Evolutionary conservation across 2,329 filamentous ascomycete genomes (phyloP).

Genomic region (Epichloe coenophiala): DNA sequence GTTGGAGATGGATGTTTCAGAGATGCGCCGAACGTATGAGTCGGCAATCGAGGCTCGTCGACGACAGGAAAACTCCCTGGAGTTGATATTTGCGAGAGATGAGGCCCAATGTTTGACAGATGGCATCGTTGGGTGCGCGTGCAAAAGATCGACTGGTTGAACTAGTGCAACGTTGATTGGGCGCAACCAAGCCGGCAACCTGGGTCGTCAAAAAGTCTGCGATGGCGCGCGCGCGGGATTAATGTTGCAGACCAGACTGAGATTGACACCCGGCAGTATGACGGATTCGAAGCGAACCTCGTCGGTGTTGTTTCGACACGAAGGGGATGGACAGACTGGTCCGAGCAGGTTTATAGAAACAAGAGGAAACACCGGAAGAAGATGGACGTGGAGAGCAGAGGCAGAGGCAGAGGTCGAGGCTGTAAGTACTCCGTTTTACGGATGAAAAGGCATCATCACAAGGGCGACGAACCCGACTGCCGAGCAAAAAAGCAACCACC

Average conservation of each 20-base stretch:
- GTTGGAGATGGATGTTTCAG: neutral
- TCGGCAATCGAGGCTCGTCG: neutral
- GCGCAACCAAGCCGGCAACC: too few relatives aligned
- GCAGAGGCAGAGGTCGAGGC: neutral
- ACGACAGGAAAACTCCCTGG: neutral
- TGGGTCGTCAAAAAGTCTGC: too few relatives aligned
- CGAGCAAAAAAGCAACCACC: conserved; percentile 1
- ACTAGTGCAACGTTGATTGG: neutral
- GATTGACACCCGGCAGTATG: too few relatives aligned
- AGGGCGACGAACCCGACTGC: neutral
- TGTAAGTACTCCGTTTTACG: neutral
- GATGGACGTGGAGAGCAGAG: too few relatives aligned
- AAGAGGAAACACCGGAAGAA: too few relatives aligned
- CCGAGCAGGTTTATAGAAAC: too few relatives aligned
- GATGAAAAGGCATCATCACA: neutral
- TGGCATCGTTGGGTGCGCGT: neutral
- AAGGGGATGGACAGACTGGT: too few relatives aligned
- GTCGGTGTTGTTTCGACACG: too few relatives aligned
- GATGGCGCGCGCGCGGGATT: too few relatives aligned
- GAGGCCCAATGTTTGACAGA: conserved; percentile 3
- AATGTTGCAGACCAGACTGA: too few relatives aligned
- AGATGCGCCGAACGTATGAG: neutral
- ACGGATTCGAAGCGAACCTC: too few relatives aligned
- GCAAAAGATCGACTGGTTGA: neutral
- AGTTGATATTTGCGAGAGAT: neutral